Percentiles rank a stretch among this genome's conserved stretches.
Conservation (phyloP, 176 grass and related monocot genomes). For the Saccharum spontaneum region DNA sequence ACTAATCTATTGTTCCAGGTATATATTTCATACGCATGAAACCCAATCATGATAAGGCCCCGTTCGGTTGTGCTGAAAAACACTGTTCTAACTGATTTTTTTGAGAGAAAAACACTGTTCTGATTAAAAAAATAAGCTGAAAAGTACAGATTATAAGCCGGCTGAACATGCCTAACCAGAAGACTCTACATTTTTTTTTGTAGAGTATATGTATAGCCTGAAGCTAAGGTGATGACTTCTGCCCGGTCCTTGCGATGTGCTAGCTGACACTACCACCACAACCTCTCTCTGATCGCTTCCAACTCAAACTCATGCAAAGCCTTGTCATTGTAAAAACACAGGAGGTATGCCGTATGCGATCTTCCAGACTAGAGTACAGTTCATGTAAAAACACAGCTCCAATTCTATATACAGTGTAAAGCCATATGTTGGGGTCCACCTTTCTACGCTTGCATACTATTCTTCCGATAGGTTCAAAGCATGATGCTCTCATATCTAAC, state of each 20-base stretch:
- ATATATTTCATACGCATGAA: conserved; percentile 16
- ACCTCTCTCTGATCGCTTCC: neutral
- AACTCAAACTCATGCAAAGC: neutral
- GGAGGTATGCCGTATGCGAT: neutral
- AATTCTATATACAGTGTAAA: neutral
- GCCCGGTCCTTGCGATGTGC: conserved; percentile 25
- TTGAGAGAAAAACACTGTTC: too few relatives aligned
- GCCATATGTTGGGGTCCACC: neutral
- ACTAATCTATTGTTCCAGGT: conserved; percentile 16
- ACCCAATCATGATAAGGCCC: conserved; percentile 36
- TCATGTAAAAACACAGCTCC: neutral
- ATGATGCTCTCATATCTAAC: conserved; percentile 2
- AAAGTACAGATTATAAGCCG: too few relatives aligned
- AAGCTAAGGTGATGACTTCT: conserved; percentile 25
- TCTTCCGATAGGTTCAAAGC: conserved; percentile 7
- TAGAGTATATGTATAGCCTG: conserved; percentile 20
- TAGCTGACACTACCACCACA: conserved; percentile 26
- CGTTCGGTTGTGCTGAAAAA: too few relatives aligned
- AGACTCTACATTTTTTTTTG: neutral
- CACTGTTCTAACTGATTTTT: too few relatives aligned
- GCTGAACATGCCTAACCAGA: neutral
- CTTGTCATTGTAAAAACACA: neutral
- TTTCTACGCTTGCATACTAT: neutral
- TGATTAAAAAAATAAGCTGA: too few relatives aligned
- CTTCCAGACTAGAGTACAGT: conserved; percentile 12